Conservation (phyloP, 2,329 filamentous ascomycete genomes). For the Beauveria bassiana region DNA sequence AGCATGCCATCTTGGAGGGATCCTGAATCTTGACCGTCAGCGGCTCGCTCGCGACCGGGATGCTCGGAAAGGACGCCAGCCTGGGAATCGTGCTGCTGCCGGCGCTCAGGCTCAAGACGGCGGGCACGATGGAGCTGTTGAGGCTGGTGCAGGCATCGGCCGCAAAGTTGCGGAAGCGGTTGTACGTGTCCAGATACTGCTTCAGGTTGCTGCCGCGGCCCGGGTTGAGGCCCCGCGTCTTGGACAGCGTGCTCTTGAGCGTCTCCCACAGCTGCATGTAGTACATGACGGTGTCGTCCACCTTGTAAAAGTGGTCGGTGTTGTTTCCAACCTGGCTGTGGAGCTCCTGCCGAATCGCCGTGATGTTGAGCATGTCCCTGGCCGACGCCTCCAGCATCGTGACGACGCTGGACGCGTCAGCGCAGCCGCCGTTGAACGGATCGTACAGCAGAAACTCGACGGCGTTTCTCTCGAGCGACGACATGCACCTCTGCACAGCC, state of each 20-base stretch:
- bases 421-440: conserved; percentile 28
- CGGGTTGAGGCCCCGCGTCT: conserved; percentile 12
- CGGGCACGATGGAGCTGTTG: conserved; percentile 23
- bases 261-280: conserved; percentile 24
- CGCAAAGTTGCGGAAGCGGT: conserved; percentile 21
- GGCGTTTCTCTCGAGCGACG: conserved; percentile 24
- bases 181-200: conserved; percentile 26
- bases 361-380: conserved; percentile 22
- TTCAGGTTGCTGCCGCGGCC: conserved; percentile 21
- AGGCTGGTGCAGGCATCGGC: conserved; percentile 28
- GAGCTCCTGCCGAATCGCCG: conserved; percentile 21
- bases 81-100: conserved; percentile 22
- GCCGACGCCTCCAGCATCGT: conserved; percentile 23
- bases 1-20: conserved; percentile 25
- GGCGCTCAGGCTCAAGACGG: conserved; percentile 26
- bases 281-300: conserved; percentile 20
- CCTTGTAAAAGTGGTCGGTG: conserved; percentile 15
- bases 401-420: conserved; percentile 26
- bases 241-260: conserved; percentile 25
- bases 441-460: conserved; percentile 27
- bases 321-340: conserved; percentile 19
- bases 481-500: conserved; percentile 22
- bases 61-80: conserved; percentile 23
- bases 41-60: conserved; percentile 18
- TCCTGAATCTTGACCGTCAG: conserved; percentile 29